Base-by-base conservation (phyloP, 208 protist species). In the Herpetomonas muscarum region DNA sequence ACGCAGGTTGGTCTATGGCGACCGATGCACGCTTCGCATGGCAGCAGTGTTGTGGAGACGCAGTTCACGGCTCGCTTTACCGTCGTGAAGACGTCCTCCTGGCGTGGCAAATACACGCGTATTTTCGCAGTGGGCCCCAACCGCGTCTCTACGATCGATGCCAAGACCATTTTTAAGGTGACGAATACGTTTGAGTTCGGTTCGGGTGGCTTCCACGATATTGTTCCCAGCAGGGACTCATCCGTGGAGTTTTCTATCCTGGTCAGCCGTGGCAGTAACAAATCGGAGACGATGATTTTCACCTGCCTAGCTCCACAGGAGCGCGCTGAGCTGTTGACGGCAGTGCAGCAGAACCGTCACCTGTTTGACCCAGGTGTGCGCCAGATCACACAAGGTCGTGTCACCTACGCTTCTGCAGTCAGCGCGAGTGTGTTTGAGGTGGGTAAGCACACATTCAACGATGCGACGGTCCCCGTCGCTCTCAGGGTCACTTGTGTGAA, bases 171-270 rank as follows among this genome's bases (percentile, higher is more conserved):
- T 17, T 86, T 85, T 24, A 68, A 81, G 39, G 53, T 93, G 30
- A 97, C 92, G 7, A 96, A 97, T 61, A 73, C 47, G 15, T 97
- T 81, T 76, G 57, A 84, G 3, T 96, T 83, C 52, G n/a, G n/a
- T n/a, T 17, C 31, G 4, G 36, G 48, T 0, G 57, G 70, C 21
- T 61, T 92, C 50, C 28, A 68, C 2, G 76, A 74, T 63, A 82
- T 75, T 25, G n/a, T 62, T 1, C 61, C 90, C 1, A 71, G 78
- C 1, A 31, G 66, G 5, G 37, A 52, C 6, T 67, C 53, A 1
- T 17, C 34, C 21, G 59, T 64, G 0, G 68, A 89, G 25, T 92
- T 96, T 49, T 59, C 63, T 10, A 54, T 97, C 30, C 55, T 56
- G n/a, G 52, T 69, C 26, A 79, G 69, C 34, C 74, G 34, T 25